A percentile compares a stretch with the other conserved stretches of the same genome.
Conservation (phyloP, 805 yeast species). For the Zygotorulaspora florentina region DNA sequence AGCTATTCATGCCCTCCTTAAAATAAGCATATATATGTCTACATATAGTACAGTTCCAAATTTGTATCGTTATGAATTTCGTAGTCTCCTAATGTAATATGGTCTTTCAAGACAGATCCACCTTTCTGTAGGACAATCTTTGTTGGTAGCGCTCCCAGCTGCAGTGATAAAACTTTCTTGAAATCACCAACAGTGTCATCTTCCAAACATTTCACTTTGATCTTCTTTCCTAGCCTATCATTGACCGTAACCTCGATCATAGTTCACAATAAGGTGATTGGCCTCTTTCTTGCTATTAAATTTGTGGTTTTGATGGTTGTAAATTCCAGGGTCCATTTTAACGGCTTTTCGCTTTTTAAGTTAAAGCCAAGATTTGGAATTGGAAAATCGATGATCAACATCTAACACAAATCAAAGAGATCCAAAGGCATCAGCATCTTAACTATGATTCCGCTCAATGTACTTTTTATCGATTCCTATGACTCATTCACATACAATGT, state of each 20-base stretch:
- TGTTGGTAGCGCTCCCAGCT: slow-evolving; percentile 68
- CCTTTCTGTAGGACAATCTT: slow-evolving; percentile 75
- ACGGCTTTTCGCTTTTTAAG: not conserved
- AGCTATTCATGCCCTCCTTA: slow-evolving; percentile 32
- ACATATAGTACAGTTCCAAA: slow-evolving; percentile 76
- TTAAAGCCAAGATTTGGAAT: not conserved
- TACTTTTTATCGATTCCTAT: slow-evolving; percentile 70
- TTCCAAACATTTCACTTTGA: slow-evolving; percentile 80
- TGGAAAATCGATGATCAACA: not conserved
- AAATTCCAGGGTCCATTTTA: not conserved
- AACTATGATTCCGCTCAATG: slow-evolving; percentile 18
- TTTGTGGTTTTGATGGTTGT: not conserved
- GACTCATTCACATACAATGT: slow-evolving; percentile 92
- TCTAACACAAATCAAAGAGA: not conserved
- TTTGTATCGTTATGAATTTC: slow-evolving; percentile 88
- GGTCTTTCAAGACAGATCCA: slow-evolving; percentile 78
- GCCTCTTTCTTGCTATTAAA: not conserved
- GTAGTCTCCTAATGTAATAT: slow-evolving; percentile 87
- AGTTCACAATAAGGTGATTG: not conserved
- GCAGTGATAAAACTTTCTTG: slow-evolving; percentile 76
- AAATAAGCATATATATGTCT: slow-evolving; percentile 23
- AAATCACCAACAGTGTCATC: slow-evolving; percentile 87
- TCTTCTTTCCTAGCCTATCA: slow-evolving; percentile 81
- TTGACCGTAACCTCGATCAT: slow-evolving; percentile 75
- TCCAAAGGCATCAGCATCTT: not conserved